A percentile compares a stretch with the other conserved stretches of the same genome.
Conservation (phyloP, 305 asterid genomes). For the Petunia hybrid region DNA sequence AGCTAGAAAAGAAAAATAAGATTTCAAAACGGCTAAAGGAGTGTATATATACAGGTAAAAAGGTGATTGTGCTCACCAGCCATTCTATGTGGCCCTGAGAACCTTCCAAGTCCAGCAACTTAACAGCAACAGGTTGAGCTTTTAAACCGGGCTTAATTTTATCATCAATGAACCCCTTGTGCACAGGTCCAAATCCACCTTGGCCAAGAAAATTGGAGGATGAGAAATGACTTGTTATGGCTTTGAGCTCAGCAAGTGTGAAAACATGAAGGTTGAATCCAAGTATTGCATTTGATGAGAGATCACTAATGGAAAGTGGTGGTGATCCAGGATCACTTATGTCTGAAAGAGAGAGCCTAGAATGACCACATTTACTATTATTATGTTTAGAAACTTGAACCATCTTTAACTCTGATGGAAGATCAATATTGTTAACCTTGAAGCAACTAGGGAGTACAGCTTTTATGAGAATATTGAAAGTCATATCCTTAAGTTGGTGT, state of each 20-base stretch:
- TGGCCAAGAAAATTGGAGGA: slow-evolving; percentile 44
- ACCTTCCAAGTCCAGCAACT: slow-evolving; percentile 51
- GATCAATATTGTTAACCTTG: slow-evolving; percentile 7
- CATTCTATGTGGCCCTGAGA: slow-evolving; percentile 49
- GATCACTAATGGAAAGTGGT: slow-evolving; percentile 37
- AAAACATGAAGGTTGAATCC: slow-evolving; percentile 52
- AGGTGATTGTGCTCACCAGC: slow-evolving; percentile 39
- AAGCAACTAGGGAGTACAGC: slow-evolving; percentile 1
- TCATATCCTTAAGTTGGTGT: neutral
- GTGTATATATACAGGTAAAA: neutral
- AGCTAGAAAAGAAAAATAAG: neutral
- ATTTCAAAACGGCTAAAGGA: neutral
- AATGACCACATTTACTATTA: neutral
- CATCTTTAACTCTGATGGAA: neutral
- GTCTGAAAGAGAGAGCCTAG: slow-evolving; percentile 43
- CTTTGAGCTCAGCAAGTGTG: slow-evolving; percentile 43
- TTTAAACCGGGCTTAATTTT: slow-evolving; percentile 39
- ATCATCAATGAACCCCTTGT: slow-evolving; percentile 50
- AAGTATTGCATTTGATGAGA: slow-evolving; percentile 44
- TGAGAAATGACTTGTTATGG: slow-evolving; percentile 39
- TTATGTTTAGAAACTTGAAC: neutral
- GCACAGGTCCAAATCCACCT: slow-evolving; percentile 58
- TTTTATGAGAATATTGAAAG: slow-evolving; percentile 17
- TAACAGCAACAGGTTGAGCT: slow-evolving; percentile 53
- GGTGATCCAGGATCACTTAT: slow-evolving; percentile 46